Evolutionary conservation across 1,284 basidiomycete species (phyloP).

Genomic region (Coniophora puteana): DNA sequence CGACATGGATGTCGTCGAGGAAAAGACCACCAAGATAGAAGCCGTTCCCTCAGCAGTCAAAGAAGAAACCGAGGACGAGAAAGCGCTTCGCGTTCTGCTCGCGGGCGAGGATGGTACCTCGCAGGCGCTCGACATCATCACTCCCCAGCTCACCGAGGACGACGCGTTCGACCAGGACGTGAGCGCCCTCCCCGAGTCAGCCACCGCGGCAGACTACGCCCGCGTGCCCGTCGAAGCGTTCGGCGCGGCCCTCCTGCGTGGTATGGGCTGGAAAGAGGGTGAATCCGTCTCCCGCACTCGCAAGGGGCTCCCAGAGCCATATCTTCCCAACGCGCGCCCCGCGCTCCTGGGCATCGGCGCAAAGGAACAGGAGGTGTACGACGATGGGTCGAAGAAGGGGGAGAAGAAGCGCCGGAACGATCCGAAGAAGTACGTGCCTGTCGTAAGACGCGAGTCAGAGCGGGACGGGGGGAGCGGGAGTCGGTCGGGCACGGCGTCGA

Average conservation of each 20-base stretch:
- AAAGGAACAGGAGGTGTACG: slow-evolving; percentile 71
- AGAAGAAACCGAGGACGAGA: slow-evolving; percentile 63
- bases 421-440: slow-evolving; percentile 73
- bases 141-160: slow-evolving; percentile 60
- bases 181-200: slow-evolving; percentile 68
- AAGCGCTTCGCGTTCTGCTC: slow-evolving; percentile 70
- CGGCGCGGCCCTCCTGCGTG: slow-evolving; percentile 88
- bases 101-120: slow-evolving; percentile 42
- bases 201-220: slow-evolving; percentile 84
- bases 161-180: slow-evolving; percentile 84
- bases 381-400: slow-evolving; percentile 52
- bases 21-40: slow-evolving; percentile 18
- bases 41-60: slow-evolving; percentile 32
- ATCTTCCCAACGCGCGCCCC: slow-evolving; percentile 77
- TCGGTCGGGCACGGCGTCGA: slow-evolving; percentile 20
- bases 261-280: slow-evolving; percentile 96
- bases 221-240: slow-evolving; percentile 92
- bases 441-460: slow-evolving; percentile 57
- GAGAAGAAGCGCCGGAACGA: slow-evolving; percentile 40
- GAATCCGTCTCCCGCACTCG: slow-evolving; percentile 52
- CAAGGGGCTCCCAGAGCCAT: slow-evolving; percentile 65
- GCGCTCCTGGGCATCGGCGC: slow-evolving; percentile 89
- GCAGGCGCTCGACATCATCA: slow-evolving; percentile 35
- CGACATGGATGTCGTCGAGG: slow-evolving; percentile 17
- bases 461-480: slow-evolving; percentile 21